These are phyloP conservation scores for Zizania latifolia DNA, from an alignment of 176 grass and related monocot genomes.

Conservation along the genomic window DNA sequence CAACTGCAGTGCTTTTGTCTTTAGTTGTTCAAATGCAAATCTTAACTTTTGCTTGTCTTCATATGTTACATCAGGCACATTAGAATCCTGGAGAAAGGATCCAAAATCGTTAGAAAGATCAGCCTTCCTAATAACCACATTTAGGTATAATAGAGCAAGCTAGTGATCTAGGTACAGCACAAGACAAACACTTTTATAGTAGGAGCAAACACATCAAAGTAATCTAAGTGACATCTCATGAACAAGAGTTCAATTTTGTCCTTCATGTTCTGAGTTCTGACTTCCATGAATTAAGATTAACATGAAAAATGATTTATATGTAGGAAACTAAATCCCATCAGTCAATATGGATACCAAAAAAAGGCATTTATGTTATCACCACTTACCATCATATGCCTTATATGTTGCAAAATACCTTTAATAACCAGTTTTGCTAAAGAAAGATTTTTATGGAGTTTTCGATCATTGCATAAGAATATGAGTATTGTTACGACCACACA, in stretches of 20 bases:
- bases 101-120: background rate
- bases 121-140: conserved; percentile 17
- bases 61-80: conserved; percentile 30
- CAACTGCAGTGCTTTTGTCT: conserved; percentile 43
- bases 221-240: background rate
- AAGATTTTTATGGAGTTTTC: conserved; percentile 49
- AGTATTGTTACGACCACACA: conserved; percentile 53
- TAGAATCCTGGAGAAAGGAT: conserved; percentile 30
- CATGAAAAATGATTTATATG: background rate
- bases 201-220: background rate
- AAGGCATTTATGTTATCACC: conserved; percentile 11
- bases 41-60: conserved; percentile 40
- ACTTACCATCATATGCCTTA: conserved; percentile 54
- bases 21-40: conserved; percentile 47
- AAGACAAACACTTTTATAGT: background rate
- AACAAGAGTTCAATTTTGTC: background rate
- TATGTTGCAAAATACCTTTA: conserved; percentile 50
- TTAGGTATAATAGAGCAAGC: background rate
- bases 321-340: conserved; percentile 10
- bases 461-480: conserved; percentile 55
- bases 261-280: background rate
- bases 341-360: conserved; percentile 27
- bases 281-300: background rate
- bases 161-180: background rate
- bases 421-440: conserved; percentile 37